These are phyloP conservation scores for Curvularia verruculosa DNA, from an alignment of 2,329 filamentous ascomycete species.

Conservation along the genomic window DNA sequence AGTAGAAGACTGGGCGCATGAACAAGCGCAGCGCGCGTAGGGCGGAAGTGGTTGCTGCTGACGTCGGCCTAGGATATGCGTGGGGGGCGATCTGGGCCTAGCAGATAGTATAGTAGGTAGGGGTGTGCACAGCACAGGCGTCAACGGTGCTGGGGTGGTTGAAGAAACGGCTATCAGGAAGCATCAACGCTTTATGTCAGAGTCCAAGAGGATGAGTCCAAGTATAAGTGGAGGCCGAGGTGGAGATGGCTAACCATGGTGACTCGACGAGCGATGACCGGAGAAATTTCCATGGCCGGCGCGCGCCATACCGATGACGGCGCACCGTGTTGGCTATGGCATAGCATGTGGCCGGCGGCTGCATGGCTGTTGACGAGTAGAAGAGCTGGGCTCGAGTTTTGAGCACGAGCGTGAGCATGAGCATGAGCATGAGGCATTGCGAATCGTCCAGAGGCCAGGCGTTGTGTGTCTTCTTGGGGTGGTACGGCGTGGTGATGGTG, in stretches of 20 bases:
- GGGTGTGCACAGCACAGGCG: background rate
- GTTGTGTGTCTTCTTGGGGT: conserved; percentile 6
- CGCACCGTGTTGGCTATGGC: conserved; percentile 13
- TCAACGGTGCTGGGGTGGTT: conserved; percentile 5
- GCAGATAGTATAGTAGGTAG: background rate
- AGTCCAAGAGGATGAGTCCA: conserved; percentile 27
- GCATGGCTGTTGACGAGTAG: conserved; percentile 17
- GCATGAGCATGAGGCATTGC: background rate
- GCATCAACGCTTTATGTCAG: conserved; percentile 32
- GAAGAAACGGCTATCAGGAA: conserved; percentile 18
- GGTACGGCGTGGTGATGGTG: background rate
- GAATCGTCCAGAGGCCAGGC: conserved; percentile 13
- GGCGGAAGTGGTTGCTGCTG: conserved; percentile 30
- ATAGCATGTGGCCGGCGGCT: conserved; percentile 29
- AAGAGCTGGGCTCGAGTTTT: conserved; percentile 12
- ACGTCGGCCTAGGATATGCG: conserved; percentile 9
- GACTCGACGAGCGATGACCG: conserved; percentile 35
- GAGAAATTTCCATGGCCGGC: conserved; percentile 29
- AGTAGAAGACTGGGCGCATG: conserved; percentile 25
- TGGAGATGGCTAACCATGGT: conserved; percentile 37
- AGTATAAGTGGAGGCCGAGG: conserved; percentile 8
- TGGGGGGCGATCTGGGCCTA: conserved; percentile 11
- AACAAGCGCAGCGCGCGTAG: conserved; percentile 33
- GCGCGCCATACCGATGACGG: conserved; percentile 25
- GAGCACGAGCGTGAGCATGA: background rate